These are phyloP conservation scores for Candida boleticola DNA, from an alignment of 805 yeast genomes.

Conservation along the genomic window DNA sequence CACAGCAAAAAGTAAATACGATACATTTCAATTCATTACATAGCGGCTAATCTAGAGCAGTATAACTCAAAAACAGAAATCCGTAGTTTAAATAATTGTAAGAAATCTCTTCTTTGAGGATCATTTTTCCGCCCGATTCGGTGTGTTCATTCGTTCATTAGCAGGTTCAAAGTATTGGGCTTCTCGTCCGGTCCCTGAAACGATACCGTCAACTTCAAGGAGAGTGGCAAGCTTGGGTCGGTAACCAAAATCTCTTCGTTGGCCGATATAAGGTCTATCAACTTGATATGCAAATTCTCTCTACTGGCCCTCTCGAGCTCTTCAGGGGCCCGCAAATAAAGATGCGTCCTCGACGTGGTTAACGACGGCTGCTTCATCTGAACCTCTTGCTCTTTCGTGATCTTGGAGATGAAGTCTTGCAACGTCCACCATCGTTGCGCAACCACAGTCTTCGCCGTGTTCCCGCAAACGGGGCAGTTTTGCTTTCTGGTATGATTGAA, in stretches of 20 bases:
- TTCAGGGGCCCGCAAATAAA: constrained; percentile 50
- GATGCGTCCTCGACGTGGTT: constrained; percentile 33
- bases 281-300: constrained; percentile 35
- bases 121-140: too few species aligned
- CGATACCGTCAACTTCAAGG: constrained; percentile 23
- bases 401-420: constrained; percentile 40
- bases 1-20: not conserved
- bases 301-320: constrained; percentile 45
- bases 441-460: constrained; percentile 20
- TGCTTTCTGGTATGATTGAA: constrained; percentile 59
- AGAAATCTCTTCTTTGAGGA: too few species aligned
- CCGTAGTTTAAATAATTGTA: too few species aligned
- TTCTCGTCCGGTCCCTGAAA: constrained; percentile 24
- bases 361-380: constrained; percentile 46
- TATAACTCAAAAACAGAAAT: too few species aligned
- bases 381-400: constrained; percentile 29
- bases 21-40: too few species aligned
- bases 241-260: constrained; percentile 55
- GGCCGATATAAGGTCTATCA: constrained; percentile 34
- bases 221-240: constrained; percentile 50
- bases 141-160: not conserved
- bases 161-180: constrained; percentile 12
- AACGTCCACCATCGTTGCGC: constrained; percentile 35
- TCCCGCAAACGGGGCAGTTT: constrained; percentile 79
- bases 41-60: too few species aligned